Evolutionary conservation across 208 protist species (phyloP), one percentile per base, ranked within the genome.

Genomic region (Leishmania arabica): DNA sequence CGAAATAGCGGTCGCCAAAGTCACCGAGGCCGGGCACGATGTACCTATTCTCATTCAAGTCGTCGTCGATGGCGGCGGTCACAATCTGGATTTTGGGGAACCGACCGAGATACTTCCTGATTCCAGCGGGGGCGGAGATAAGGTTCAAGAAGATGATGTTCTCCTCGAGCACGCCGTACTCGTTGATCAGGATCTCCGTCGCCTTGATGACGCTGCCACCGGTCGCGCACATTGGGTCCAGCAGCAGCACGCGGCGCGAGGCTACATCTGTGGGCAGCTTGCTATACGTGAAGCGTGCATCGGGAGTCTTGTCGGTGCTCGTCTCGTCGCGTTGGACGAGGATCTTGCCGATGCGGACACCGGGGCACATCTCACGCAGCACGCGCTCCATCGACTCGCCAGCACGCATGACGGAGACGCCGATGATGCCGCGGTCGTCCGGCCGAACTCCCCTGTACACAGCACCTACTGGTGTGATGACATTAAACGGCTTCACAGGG

Each of bases 301-400:
- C 95, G 34, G 98, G 98, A n/a, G 51, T 49, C 88, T 97, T 97
- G 21, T 97, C 83, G 7, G 84, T 92, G 51, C 91, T 98, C 31
- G 78, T 66, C 91, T 99, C 99, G 79, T 99, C 91, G 60, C 98
- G 95, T 92, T 99, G 98, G 70, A 99, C 98, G 51, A 99, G 92
- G 62, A 99, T 99, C 87, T 99, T 99, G 74, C 99, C 99, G 72
- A 99, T 99, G 64, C 97, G 95, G 13, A 99, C 91, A 65, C 92
- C 92, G n/a, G 95, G 96, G 90, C 97, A 99, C 70, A 97, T 98
- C 45, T 97, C 97, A 37, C 97, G 94, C 56, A 99, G 82, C 62
- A 92, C 95, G 45, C 86, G 90, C 87, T 99, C 98, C 98, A 99
- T 99, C 56, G 95, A 97, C 89, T 99, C 98, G 54, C 99, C 99